These are phyloP conservation scores for Pulveroboletus sp. DNA, from an alignment of 768 basidiomycete species.

Conservation along the genomic window DNA sequence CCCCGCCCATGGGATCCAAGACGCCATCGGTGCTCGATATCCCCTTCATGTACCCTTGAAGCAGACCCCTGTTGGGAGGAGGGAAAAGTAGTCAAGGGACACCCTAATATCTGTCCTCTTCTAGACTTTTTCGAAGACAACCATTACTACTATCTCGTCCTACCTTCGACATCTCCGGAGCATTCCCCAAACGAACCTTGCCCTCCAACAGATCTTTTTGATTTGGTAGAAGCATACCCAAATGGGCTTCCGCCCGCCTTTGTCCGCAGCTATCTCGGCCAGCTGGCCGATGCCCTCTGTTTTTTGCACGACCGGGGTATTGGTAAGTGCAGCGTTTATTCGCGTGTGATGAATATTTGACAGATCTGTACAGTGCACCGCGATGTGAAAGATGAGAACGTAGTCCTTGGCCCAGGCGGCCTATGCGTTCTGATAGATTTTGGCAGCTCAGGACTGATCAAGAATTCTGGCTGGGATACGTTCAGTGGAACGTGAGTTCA, in stretches of 20 bases:
- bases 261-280: slow-evolving; percentile 84
- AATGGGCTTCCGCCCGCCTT: slow-evolving; percentile 74
- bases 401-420: slow-evolving; percentile 76
- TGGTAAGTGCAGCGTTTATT: slow-evolving; percentile 45
- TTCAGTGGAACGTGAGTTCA: slow-evolving; percentile 86
- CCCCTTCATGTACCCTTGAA: slow-evolving; percentile 11
- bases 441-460: slow-evolving; percentile 86
- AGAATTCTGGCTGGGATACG: slow-evolving; percentile 84
- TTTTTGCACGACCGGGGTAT: slow-evolving; percentile 93
- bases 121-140: slow-evolving; percentile 97
- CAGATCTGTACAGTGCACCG: slow-evolving; percentile 67
- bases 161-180: slow-evolving; percentile 73
- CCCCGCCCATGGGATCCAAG: slow-evolving; percentile 83
- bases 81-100: slow-evolving; percentile 74
- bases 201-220: slow-evolving; percentile 85
- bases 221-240: slow-evolving; percentile 88
- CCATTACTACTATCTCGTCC: slow-evolving; percentile 93
- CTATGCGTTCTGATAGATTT: slow-evolving; percentile 95
- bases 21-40: slow-evolving; percentile 34
- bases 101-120: slow-evolving; percentile 93
- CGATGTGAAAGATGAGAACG: slow-evolving; percentile 98
- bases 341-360: slow-evolving; percentile 9
- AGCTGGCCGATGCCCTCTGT: slow-evolving; percentile 86
- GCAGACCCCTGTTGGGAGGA: slow-evolving; percentile 55
- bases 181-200: slow-evolving; percentile 48